Conservation (phyloP, 345 rosid genomes). For the Gossypium stocksii region DNA sequence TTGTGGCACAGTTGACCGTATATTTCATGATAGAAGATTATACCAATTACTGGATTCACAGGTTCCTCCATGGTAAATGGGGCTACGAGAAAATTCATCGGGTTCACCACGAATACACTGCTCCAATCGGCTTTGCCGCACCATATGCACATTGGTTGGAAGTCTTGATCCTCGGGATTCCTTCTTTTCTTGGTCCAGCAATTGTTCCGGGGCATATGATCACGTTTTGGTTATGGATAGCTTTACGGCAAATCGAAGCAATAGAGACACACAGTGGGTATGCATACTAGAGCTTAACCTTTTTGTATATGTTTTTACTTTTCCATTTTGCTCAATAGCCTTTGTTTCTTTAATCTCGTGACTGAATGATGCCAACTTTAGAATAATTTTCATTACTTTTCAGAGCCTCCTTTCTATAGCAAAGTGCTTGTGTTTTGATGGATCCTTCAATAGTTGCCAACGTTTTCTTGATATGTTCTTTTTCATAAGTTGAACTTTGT, state of each 20-base stretch:
- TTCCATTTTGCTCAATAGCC: slow-evolving; percentile 11
- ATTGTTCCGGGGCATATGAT: slow-evolving; percentile 89
- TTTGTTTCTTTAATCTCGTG: slow-evolving; percentile 34
- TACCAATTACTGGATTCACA: slow-evolving; percentile 90
- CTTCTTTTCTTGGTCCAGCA: slow-evolving; percentile 92
- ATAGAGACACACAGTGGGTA: slow-evolving; percentile 99
- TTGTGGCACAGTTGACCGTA: slow-evolving; percentile 57
- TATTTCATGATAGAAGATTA: slow-evolving; percentile 84
- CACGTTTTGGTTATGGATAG: slow-evolving; percentile 93
- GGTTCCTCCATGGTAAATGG: slow-evolving; percentile 82
- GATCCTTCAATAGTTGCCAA: slow-evolving; percentile 29
- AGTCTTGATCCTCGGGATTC: slow-evolving; percentile 82
- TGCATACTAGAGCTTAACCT: slow-evolving; percentile 25
- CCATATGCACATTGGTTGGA: slow-evolving; percentile 97
- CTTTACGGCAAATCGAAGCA: slow-evolving; percentile 85
- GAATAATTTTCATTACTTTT: slow-evolving; percentile 19
- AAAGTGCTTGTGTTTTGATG: slow-evolving; percentile 24
- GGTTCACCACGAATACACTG: slow-evolving; percentile 83
- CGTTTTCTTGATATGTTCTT: slow-evolving; percentile 22
- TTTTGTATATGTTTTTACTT: not conserved
- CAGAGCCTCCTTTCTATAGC: slow-evolving; percentile 5
- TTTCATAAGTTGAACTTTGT: slow-evolving; percentile 1
- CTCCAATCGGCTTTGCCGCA: slow-evolving; percentile 83
- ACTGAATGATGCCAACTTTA: slow-evolving; percentile 32
- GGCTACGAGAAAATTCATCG: slow-evolving; percentile 86